Conservation (phyloP, 108 stramenopile species). For the Ochromonas danica region DNA sequence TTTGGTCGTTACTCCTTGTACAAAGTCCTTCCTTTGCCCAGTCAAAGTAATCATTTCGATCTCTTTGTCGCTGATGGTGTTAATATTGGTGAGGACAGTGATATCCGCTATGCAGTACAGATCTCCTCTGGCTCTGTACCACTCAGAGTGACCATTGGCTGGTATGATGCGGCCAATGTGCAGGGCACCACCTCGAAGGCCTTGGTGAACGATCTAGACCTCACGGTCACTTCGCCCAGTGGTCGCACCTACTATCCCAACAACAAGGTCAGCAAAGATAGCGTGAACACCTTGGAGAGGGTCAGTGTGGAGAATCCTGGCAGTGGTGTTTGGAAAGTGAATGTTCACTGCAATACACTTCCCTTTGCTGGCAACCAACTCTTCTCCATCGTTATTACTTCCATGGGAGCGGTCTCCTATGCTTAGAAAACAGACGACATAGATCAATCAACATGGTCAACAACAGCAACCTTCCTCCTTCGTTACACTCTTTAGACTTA, state of each 20-base stretch:
- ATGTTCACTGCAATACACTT: not conserved
- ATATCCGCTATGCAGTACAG: not conserved
- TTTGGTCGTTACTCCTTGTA: not conserved
- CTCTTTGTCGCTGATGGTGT: not conserved
- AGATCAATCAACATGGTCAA: too few relatives aligned
- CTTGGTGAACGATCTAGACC: not conserved
- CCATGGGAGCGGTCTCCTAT: not conserved
- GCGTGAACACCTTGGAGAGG: not conserved
- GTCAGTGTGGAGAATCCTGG: not conserved
- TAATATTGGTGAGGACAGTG: not conserved
- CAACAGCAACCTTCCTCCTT: too few relatives aligned
- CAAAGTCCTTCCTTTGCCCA: slow-evolving; percentile 18
- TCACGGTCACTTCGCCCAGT: not conserved
- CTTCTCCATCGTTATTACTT: not conserved
- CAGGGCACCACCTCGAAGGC: not conserved
- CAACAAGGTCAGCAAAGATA: not conserved
- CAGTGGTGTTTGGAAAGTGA: not conserved
- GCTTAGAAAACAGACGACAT: not conserved
- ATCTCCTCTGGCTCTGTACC: not conserved
- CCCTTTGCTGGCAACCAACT: not conserved
- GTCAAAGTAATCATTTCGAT: not conserved
- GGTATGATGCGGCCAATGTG: not conserved
- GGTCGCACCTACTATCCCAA: not conserved
- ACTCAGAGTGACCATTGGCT: not conserved
- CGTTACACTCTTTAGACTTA: too few relatives aligned